Percentiles rank a stretch among this genome's conserved stretches.
These are phyloP conservation scores for Bacterosira constricta DNA, from an alignment of 108 stramenopile species.

Conservation along the genomic window DNA sequence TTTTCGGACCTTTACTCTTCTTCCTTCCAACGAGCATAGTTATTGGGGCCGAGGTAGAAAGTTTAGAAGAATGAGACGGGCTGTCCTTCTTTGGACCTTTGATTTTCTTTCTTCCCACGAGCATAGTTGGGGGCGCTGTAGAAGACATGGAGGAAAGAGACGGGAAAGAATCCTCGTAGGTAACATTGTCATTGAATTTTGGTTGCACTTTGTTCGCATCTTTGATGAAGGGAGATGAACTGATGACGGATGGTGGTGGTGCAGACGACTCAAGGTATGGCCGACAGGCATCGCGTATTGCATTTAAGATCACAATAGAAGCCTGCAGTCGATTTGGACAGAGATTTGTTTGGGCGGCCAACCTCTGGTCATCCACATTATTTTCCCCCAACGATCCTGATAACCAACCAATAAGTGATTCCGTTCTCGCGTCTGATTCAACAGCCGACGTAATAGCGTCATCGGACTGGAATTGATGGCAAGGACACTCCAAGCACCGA, in stretches of 20 bases:
- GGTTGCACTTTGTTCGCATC: not conserved
- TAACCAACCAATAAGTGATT: conserved; percentile 35
- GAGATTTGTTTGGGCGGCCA: not conserved
- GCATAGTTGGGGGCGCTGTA: conserved; percentile 23
- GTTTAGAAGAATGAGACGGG: conserved; percentile 39
- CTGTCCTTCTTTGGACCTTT: conserved; percentile 11
- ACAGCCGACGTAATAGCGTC: conserved; percentile 33
- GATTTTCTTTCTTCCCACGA: conserved; percentile 39
- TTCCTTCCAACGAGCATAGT: conserved; percentile 34
- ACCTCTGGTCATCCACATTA: not conserved
- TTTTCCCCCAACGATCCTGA: conserved; percentile 2
- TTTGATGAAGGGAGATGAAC: conserved; percentile 1
- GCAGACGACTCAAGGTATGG: conserved; percentile 46
- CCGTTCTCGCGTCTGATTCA: conserved; percentile 26
- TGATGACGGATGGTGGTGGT: not conserved
- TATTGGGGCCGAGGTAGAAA: conserved; percentile 16
- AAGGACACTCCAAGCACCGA: conserved; percentile 10
- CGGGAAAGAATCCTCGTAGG: conserved; percentile 60
- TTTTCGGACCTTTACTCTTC: conserved; percentile 22
- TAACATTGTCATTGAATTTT: conserved; percentile 1
- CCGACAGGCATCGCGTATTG: conserved; percentile 80
- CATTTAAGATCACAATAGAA: conserved; percentile 73
- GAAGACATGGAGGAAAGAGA: conserved; percentile 29
- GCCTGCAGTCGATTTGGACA: conserved; percentile 32
- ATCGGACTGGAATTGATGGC: conserved; percentile 31